Base-by-base conservation (phyloP, 23 red algal species). In the Gracilariopsis chorda region DNA sequence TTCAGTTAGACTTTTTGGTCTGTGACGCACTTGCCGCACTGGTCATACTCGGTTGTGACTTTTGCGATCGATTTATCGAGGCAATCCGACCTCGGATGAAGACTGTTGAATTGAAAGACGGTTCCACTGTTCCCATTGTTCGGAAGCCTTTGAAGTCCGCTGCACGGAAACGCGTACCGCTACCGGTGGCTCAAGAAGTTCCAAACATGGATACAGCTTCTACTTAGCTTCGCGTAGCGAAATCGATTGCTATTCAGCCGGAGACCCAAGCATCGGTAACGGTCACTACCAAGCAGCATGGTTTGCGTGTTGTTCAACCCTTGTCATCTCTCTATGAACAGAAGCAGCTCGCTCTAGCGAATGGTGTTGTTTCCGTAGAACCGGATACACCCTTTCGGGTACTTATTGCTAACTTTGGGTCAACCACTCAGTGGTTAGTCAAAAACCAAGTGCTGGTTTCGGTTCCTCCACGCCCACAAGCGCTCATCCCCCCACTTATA, bases 381-480 rank as follows among this genome's bases (percentile, higher is more conserved):
- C 36, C 5, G 34, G 33, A 13, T 19, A 33, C 40, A 19, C 49
- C n/a, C 0, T 88, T 88, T 23, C 4, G 59, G 34, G 48, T 88
- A 17, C 29, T 88, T 20, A 21, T 88, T 4, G 84, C 84, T 49
- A 77, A 88, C 48, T 77, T 88, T 56, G 30, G 46, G 10, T 43
- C 35, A 21, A 59, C 23, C n/a, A 16, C 51, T 13, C 67, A 88
- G 84, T 51, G 25, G 4, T 25, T 77, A 27, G 51, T 60, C 33
- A 77, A 77, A 33, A 40, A 74, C 45, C 67, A 74, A 34, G 34
- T 62, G 10, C 28, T 88, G 55, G 67, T 0, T 7, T 39, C 63
- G 14, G 70, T 68, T 7, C 39, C 60, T 0, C 47, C 84, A 24
- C 84, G 76, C 56, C 84, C 45, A 0, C 30, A 17, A 24, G 52